A percentile compares a stretch with the other conserved stretches of the same genome.
Conservation (phyloP, 352 stramenopile species). For the Globisporangium radiosum region DNA sequence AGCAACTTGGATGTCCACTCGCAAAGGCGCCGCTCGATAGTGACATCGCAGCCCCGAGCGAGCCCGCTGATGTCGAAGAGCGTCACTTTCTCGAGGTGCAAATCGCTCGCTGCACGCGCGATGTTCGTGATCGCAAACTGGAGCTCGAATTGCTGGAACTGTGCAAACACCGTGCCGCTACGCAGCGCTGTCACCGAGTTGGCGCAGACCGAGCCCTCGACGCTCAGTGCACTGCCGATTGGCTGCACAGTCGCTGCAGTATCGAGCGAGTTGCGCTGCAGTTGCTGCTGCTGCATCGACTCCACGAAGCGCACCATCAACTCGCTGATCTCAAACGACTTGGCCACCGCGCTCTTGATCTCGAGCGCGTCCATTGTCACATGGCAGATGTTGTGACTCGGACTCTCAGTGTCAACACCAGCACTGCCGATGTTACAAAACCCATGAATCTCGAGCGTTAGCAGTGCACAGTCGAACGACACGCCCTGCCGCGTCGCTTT, state of each 20-base stretch:
- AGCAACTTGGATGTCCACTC: constrained; percentile 6
- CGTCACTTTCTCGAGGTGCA: constrained; percentile 1
- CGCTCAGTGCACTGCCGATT: constrained; percentile 10
- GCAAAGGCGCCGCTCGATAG: constrained; percentile 4
- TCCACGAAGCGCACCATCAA: constrained; percentile 26
- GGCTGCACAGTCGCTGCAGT: constrained; percentile 21
- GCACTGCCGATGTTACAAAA: too few relatives aligned
- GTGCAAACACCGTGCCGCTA: neutral
- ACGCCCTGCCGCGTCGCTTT: constrained; percentile 7
- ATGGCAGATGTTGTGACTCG: neutral
- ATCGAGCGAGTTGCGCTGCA: constrained; percentile 5
- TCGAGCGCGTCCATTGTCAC: constrained; percentile 19
- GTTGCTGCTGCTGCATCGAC: constrained; percentile 7
- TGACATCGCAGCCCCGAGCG: constrained; percentile 14
- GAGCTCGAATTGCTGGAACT: constrained; percentile 14
- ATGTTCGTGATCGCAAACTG: constrained; percentile 48
- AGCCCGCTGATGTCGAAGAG: constrained; percentile 33
- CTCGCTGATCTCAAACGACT: constrained; percentile 30
- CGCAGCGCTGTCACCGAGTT: constrained; percentile 11
- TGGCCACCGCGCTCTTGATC: constrained; percentile 38
- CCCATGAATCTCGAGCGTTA: constrained; percentile 7
- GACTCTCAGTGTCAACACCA: too few relatives aligned
- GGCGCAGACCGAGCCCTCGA: constrained; percentile 25
- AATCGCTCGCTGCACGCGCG: neutral
- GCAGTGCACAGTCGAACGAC: constrained; percentile 9